Base-by-base conservation (phyloP, 148 eudicot species). In the Nyssa sinensis region DNA sequence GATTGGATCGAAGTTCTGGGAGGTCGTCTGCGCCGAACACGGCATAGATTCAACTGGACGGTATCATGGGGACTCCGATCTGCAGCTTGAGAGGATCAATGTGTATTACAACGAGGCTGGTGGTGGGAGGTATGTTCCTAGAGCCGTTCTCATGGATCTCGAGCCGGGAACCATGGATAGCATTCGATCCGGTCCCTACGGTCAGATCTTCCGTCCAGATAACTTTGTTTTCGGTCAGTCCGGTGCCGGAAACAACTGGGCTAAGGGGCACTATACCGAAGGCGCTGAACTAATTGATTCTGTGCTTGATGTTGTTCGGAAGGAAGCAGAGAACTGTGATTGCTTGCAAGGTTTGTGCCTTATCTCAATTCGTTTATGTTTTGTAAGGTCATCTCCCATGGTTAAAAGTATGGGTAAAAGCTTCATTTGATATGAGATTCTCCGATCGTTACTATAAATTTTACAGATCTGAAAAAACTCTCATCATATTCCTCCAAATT, bases 291-390 rank as follows among this genome's bases (percentile, higher is more conserved):
- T 64, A 24, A 64, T 64, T 19, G 67, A 64, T 33, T 64, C 67
- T 31, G 67, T 64, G 21, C 67, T 64, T 16, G 67, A 64, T 64
- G 67, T 64, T 64, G 67, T 64, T 1, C 7, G 67, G 9, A 64
- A 64, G 28, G 67, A 64, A 64, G 67, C 67, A 1, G 67, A 64
- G 67, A 64, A 64, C 34, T 64, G 67, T 33, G 67, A 64, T 64
- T 64, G 67, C 14, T 23, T 64, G 37, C 44, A 37, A 37, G 44
- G 44, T 37, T 3, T 37, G 9, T 9, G 9, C 44, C n/a, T n/a
- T n/a, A n/a, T n/a, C n/a, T n/a, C n/a, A n/a, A n/a, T n/a, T n/a
- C n/a, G n/a, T n/a, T n/a, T n/a, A n/a, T n/a, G n/a, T n/a, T n/a
- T n/a, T n/a, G n/a, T n/a, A n/a, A n/a, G n/a, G n/a, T n/a, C n/a